A percentile compares a stretch with the other conserved stretches of the same genome.
phyloP scores from a whole-genome alignment of 1,284 basidiomycete species.

The Neolentinus lepideus region DNA sequence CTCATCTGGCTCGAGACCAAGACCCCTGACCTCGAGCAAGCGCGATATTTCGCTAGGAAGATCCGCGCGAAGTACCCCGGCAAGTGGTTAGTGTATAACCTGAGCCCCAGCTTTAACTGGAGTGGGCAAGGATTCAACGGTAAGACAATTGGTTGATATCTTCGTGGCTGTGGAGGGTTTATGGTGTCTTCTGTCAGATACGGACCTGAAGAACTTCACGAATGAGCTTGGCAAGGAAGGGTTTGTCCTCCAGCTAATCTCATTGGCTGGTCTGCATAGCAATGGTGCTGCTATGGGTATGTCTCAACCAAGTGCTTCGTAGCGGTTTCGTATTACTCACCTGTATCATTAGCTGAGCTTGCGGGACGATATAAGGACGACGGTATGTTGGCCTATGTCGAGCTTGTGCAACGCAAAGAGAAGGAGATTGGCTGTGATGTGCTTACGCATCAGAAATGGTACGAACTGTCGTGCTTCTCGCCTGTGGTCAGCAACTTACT shows the following conservation, averaged over 20 bases:
- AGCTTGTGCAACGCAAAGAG: conserved; percentile 82
- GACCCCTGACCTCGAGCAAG: conserved; percentile 75
- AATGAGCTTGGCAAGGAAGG: conserved; percentile 92
- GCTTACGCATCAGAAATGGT: conserved; percentile 89
- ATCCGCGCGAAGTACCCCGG: conserved; percentile 70
- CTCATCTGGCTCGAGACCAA: conserved; percentile 91
- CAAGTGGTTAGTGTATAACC: conserved; percentile 91
- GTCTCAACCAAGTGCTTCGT: conserved; percentile 13
- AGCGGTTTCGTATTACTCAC: conserved; percentile 3
- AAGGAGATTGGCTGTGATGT: conserved; percentile 91
- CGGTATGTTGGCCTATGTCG: conserved; percentile 85
- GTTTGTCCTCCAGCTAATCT: conserved; percentile 81
- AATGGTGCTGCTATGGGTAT: conserved; percentile 75
- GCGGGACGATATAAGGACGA: conserved; percentile 72
- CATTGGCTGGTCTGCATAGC: conserved; percentile 83
- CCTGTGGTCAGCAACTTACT: no score
- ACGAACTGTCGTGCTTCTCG: conserved; percentile 14
- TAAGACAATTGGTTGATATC: conserved; percentile 17
- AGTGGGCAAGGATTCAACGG: conserved; percentile 74
- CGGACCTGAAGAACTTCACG: conserved; percentile 77
- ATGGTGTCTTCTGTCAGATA: conserved; percentile 32
- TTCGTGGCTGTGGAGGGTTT: neutral
- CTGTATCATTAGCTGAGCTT: conserved; percentile 55
- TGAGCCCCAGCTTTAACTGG: conserved; percentile 96
- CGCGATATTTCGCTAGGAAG: conserved; percentile 70